phyloP scores from a whole-genome alignment of 106 monocot genomes.

The Dendrobium chrysotoxum region DNA sequence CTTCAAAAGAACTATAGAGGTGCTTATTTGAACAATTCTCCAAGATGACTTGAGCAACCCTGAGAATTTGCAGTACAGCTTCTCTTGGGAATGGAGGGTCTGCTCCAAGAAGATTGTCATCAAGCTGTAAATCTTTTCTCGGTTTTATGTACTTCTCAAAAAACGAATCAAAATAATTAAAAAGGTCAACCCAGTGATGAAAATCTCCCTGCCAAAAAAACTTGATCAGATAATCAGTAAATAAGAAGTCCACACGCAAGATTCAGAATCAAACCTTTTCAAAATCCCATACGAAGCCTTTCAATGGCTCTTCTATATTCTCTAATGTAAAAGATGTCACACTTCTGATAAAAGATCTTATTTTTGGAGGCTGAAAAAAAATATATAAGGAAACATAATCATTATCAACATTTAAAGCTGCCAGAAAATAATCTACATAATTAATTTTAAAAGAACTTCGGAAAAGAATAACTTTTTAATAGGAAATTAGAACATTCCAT shows the following conservation, averaged over 20 bases:
- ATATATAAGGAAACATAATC: too few species aligned
- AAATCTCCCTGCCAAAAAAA: slow-evolving; percentile 57
- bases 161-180: slow-evolving; percentile 65
- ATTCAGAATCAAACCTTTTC: slow-evolving; percentile 48
- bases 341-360: slow-evolving; percentile 45
- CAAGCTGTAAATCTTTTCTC: slow-evolving; percentile 62
- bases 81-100: slow-evolving; percentile 60
- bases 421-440: too few species aligned
- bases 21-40: slow-evolving; percentile 74
- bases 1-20: slow-evolving; percentile 66
- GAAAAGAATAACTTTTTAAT: too few species aligned
- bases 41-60: slow-evolving; percentile 59
- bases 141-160: slow-evolving; percentile 57
- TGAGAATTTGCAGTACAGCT: slow-evolving; percentile 69
- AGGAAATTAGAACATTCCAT: too few species aligned
- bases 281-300: slow-evolving; percentile 61
- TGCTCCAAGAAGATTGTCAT: slow-evolving; percentile 36
- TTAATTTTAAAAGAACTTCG: too few species aligned
- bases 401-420: too few species aligned
- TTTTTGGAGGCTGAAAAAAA: slow-evolving; percentile 49
- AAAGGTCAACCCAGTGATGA: slow-evolving; percentile 78
- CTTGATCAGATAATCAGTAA: slow-evolving; percentile 8
- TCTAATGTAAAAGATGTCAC: slow-evolving; percentile 39
- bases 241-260: neutral
- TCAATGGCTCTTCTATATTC: slow-evolving; percentile 50